phyloP scores from a whole-genome alignment of 1,284 basidiomycete species.

The Trichosporon asahii region DNA sequence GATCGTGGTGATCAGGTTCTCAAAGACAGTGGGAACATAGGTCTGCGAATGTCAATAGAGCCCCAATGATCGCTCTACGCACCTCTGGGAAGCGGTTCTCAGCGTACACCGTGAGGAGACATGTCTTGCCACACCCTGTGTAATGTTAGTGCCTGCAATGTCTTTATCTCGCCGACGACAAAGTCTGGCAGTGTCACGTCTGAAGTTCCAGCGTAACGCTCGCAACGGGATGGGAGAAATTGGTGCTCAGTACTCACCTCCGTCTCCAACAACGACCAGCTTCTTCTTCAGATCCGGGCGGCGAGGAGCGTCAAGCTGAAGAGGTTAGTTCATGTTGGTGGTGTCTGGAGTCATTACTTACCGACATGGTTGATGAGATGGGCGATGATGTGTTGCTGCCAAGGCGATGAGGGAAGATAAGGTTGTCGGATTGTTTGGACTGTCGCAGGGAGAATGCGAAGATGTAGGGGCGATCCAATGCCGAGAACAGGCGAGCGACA shows the following conservation, averaged over 20 bases:
- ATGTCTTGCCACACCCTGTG: conserved; percentile 61
- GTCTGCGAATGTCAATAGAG: conserved; percentile 58
- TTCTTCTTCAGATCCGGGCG: conserved; percentile 81
- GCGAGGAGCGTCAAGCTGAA: conserved; percentile 16
- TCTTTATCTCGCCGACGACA: neutral
- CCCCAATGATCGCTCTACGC: conserved; percentile 4
- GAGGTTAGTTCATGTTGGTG: neutral
- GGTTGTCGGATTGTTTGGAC: neutral
- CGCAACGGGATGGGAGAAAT: neutral
- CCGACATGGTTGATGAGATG: conserved; percentile 10
- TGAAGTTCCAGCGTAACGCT: neutral
- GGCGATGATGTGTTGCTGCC: neutral
- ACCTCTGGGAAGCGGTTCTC: conserved; percentile 98
- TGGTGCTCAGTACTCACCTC: conserved; percentile 32
- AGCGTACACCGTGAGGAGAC: conserved; percentile 64
- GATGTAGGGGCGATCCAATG: neutral
- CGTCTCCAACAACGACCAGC: conserved; percentile 71
- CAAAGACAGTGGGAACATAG: conserved; percentile 97
- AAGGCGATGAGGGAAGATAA: neutral
- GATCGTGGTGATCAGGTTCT: conserved; percentile 91
- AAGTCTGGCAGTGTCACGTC: neutral
- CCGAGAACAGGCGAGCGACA: neutral
- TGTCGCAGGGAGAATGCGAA: neutral
- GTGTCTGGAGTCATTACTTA: neutral
- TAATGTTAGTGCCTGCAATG: neutral